phyloP scores from a whole-genome alignment of 768 basidiomycete species.

The Scleroderma citrinum region DNA sequence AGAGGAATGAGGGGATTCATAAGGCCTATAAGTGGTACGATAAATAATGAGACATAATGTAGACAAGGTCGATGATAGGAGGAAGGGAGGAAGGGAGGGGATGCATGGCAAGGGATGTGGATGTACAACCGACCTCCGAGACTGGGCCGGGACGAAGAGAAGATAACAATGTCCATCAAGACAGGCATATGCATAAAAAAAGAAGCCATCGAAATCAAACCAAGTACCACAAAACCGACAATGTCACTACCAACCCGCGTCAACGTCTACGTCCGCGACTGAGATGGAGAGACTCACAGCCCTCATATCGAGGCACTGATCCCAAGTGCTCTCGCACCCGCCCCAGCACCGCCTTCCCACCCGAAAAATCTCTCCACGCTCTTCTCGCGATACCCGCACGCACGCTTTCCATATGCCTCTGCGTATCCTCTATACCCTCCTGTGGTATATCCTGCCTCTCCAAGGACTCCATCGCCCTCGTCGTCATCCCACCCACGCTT shows the following conservation, averaged over 20 bases:
- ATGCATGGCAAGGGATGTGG: too few species aligned
- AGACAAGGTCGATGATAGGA: neutral
- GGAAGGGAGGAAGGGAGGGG: neutral
- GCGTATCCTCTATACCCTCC: neutral
- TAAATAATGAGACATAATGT: neutral
- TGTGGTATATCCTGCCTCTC: conserved; percentile 16
- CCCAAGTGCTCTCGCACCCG: conserved; percentile 80
- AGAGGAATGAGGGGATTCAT: too few species aligned
- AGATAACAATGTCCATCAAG: too few species aligned
- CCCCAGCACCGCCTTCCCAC: conserved; percentile 74
- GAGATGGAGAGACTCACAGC: neutral
- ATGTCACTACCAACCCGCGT: neutral
- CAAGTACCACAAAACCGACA: too few species aligned
- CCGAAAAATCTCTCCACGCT: conserved; percentile 61
- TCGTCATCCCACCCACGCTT: conserved; percentile 48
- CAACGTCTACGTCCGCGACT: neutral
- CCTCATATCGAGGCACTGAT: conserved; percentile 34
- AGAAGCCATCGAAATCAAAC: too few species aligned
- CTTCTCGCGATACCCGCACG: conserved; percentile 25
- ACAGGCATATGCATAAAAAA: too few species aligned
- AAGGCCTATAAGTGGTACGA: neutral
- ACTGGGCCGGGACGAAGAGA: too few species aligned
- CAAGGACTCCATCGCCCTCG: conserved; percentile 30
- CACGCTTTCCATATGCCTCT: neutral
- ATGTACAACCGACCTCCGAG: too few species aligned